phyloP scores from a whole-genome alignment of 2,329 filamentous ascomycete genomes.

The Cladosporium phlei region DNA sequence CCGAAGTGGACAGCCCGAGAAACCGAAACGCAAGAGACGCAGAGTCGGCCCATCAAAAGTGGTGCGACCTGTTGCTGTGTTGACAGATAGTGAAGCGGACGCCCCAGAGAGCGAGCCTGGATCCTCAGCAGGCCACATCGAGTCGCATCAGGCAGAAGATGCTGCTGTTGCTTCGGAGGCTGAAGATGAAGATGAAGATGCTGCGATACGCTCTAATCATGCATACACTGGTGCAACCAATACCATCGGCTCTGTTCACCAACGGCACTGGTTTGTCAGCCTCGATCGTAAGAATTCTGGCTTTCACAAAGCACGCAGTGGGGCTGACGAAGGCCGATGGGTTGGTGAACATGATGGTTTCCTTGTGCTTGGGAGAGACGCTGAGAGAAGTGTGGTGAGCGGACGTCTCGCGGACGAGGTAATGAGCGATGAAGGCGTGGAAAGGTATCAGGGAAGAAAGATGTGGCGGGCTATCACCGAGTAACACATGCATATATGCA shows the following conservation, averaged over 20 bases:
- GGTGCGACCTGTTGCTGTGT: conserved; percentile 3
- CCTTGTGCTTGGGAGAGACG: conserved; percentile 55
- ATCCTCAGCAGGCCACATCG: not conserved
- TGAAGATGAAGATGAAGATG: conserved; percentile 42
- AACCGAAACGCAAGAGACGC: conserved; percentile 27
- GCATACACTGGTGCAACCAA: conserved; percentile 64
- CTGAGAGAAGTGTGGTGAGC: conserved; percentile 64
- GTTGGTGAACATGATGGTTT: conserved; percentile 52
- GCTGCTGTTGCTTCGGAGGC: conserved; percentile 26
- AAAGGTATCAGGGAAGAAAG: conserved; percentile 52
- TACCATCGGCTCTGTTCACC: conserved; percentile 62
- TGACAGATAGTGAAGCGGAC: conserved; percentile 20
- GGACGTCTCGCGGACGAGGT: conserved; percentile 57
- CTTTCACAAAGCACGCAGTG: conserved; percentile 42
- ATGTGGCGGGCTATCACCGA: conserved; percentile 51
- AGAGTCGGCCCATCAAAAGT: conserved; percentile 19
- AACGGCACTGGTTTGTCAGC: conserved; percentile 62
- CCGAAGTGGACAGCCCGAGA: conserved; percentile 22
- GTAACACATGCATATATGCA: too few species aligned
- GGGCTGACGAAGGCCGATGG: conserved; percentile 27
- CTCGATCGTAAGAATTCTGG: conserved; percentile 58
- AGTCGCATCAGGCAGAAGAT: conserved; percentile 17
- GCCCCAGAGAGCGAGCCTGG: conserved; percentile 3
- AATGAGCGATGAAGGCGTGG: conserved; percentile 57
- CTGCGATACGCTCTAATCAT: conserved; percentile 52